Conservation (phyloP, 2,329 filamentous ascomycete species). For the Lasiodiplodia sp. region DNA sequence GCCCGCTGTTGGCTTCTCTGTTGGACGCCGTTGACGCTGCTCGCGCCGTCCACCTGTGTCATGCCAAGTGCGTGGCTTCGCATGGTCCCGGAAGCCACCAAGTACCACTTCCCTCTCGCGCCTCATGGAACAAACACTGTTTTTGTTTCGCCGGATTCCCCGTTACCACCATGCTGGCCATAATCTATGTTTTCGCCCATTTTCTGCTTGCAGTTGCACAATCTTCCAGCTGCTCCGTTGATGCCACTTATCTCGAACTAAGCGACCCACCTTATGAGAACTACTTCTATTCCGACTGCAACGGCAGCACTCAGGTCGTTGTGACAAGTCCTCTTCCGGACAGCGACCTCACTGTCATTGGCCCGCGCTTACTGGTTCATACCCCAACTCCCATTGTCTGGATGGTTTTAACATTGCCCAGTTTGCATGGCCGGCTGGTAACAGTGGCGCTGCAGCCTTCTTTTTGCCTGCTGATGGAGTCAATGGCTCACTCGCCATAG, state of each 20-base stretch:
- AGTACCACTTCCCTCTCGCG: background rate
- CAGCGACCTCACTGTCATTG: conserved; percentile 63
- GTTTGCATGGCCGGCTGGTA: conserved; percentile 69
- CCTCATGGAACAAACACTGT: background rate
- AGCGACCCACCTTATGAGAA: conserved; percentile 68
- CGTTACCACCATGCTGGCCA: background rate
- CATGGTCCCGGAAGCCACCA: background rate
- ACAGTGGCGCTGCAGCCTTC: conserved; percentile 66
- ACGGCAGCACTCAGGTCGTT: conserved; percentile 65
- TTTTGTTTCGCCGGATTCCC: background rate
- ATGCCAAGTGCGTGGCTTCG: background rate
- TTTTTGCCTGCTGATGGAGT: conserved; percentile 63
- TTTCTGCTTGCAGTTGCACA: background rate
- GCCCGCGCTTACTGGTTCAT: conserved; percentile 62
- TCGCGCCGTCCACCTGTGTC: background rate
- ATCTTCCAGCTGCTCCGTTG: conserved; percentile 33
- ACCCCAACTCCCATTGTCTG: background rate
- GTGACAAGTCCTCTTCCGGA: conserved; percentile 64
- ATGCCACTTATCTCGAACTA: conserved; percentile 53
- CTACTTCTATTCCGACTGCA: conserved; percentile 71
- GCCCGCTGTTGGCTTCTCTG: background rate
- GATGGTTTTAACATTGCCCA: conserved; percentile 25
- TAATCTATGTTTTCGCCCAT: background rate
- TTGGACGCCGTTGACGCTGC: background rate
- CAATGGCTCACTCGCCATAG: conserved; percentile 62